Conservation (phyloP, 23 red algal genomes). For the Chondrus crispus region DNA sequence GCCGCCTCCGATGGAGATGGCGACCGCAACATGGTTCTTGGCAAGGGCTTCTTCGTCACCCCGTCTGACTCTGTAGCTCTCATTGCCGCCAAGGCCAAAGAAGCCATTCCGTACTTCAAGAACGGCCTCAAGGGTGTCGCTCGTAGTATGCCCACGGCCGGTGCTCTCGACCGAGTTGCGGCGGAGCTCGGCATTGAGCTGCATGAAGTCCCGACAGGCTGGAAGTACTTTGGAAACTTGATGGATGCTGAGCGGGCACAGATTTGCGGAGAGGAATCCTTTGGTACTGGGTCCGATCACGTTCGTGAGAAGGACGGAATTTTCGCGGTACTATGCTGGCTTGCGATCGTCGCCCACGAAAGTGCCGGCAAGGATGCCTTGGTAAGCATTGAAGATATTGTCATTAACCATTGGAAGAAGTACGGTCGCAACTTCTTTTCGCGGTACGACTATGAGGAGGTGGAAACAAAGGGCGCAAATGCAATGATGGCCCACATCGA, state of each 20-base stretch:
- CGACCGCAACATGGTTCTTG: constrained; percentile 99
- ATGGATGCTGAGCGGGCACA: constrained; percentile 74
- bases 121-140: constrained; percentile 82
- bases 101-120: constrained; percentile 85
- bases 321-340: constrained; percentile 89
- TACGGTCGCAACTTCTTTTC: constrained; percentile 94
- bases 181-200: constrained; percentile 61
- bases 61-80: constrained; percentile 94
- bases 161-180: constrained; percentile 82
- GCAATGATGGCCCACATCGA: constrained; percentile 76
- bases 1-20: constrained; percentile 98
- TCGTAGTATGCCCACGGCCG: constrained; percentile 92
- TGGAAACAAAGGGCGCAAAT: constrained; percentile 56
- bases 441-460: constrained; percentile 92
- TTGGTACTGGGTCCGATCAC: constrained; percentile 89
- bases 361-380: constrained; percentile 65
- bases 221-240: constrained; percentile 98
- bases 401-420: constrained; percentile 68
- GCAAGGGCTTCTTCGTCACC: constrained; percentile 91
- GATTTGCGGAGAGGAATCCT: constrained; percentile 97
- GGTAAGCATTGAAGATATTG: constrained; percentile 79
- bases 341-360: constrained; percentile 79
- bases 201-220: constrained; percentile 93
- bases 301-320: constrained; percentile 98
- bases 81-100: constrained; percentile 67